Percentiles rank a stretch among this genome's conserved stretches.
phyloP scores from a whole-genome alignment of 2,329 filamentous ascomycete species.

The Parascedosporium putredinis region DNA sequence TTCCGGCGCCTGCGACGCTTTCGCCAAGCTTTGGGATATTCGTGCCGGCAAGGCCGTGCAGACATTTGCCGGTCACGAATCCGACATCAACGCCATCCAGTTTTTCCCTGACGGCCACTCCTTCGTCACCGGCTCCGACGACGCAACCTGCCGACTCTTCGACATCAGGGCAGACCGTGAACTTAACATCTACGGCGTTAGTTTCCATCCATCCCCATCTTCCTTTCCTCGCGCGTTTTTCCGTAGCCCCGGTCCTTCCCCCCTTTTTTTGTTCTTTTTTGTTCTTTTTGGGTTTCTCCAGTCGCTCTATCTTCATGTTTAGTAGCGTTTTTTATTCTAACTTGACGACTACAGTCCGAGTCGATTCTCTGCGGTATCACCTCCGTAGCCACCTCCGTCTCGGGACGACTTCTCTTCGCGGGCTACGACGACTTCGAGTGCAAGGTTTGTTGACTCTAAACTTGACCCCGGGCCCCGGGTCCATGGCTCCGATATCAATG shows the following conservation, averaged over 20 bases:
- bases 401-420: constrained; percentile 86
- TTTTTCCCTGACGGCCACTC: constrained; percentile 99
- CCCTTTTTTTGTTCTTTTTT: too few species aligned
- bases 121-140: constrained; percentile 94
- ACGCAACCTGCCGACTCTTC: constrained; percentile 93
- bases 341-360: constrained; percentile 57
- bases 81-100: constrained; percentile 98
- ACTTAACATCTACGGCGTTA: constrained; percentile 57
- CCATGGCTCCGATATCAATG: too few species aligned
- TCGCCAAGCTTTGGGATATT: constrained; percentile 98
- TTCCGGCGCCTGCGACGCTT: constrained; percentile 97
- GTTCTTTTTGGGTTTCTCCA: not conserved
- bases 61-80: constrained; percentile 96
- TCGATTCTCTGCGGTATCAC: constrained; percentile 97
- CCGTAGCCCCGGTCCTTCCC: too few species aligned
- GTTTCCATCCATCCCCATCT: constrained; percentile 18
- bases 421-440: constrained; percentile 99
- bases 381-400: constrained; percentile 95
- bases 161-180: constrained; percentile 92
- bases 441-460: constrained; percentile 64
- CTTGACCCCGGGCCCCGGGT: too few species aligned
- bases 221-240: not conserved
- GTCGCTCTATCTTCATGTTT: not conserved
- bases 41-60: constrained; percentile 96
- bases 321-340: too few species aligned